Base-by-base conservation (phyloP, 352 stramenopile genomes). In the Phytophthora litchii region DNA sequence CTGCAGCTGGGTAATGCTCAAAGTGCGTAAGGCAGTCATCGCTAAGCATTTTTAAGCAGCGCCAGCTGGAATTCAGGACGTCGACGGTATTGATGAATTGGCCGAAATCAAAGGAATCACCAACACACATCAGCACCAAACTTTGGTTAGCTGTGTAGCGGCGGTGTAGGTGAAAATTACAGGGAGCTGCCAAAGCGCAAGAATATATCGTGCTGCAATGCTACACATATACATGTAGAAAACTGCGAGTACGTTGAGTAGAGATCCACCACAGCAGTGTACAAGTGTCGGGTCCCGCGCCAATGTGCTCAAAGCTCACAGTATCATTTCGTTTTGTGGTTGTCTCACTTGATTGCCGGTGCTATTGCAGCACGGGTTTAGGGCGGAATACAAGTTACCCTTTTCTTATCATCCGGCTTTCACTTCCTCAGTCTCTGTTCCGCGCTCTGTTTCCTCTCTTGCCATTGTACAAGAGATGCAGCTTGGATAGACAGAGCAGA, bases 181-280 rank as follows among this genome's bases (percentile, higher is more conserved):
- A 51, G 32, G n/a, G 55, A 57, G 47, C 37, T 64, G 55, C 47
- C 38, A 57, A 64, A 64, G 55, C 55, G 6, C 38, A 36, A 45
- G 38, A 43, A 37, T 36, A 16, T 25, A 23, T 43, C 32, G 25
- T 32, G 11, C 21, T 17, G 40, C n/a, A 46, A 27, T 34, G 29
- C 29, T 34, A 7, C 10, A 34, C 6, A 34, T 34, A 34, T 34
- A 27, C 5, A 27, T n/a, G 23, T 27, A 27, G 23, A 27, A 5
- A 27, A 5, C 23, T 27, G 23, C n/a, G n/a, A n/a, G n/a, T n/a
- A n/a, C n/a, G n/a, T n/a, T n/a, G n/a, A n/a, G n/a, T n/a, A n/a
- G 25, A 31, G 25, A 31, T 8, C 25, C 25, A 8, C 8, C 8
- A 31, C 8, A 8, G 25, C 25, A 31, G 8, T 31, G 25, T 31